Evolutionary conservation across 139 green algal genomes (phyloP).

Genomic region (Mesotaenium endlicherianum): DNA sequence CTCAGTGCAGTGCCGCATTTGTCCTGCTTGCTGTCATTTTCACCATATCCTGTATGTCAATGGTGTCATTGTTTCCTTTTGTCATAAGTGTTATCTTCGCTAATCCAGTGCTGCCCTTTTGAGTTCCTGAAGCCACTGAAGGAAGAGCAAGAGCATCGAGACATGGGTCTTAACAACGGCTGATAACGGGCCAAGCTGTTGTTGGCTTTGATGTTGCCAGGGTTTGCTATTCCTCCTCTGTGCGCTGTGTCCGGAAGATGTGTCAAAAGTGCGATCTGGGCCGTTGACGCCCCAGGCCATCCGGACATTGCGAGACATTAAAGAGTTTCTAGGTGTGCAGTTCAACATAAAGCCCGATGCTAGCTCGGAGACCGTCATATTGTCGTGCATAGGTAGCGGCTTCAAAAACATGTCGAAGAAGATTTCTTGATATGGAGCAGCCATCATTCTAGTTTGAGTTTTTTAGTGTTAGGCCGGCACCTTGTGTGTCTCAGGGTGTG

Average conservation of each 20-base stretch:
- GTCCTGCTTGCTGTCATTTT: too few relatives aligned
- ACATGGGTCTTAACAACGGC: too few relatives aligned
- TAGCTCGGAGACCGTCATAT: constrained; percentile 83
- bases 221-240: constrained; percentile 79
- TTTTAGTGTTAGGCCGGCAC: too few relatives aligned
- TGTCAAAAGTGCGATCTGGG: constrained; percentile 80
- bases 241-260: constrained; percentile 81
- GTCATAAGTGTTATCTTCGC: too few relatives aligned
- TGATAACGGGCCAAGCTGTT: background rate
- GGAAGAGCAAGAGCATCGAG: too few relatives aligned
- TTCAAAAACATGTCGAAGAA: constrained; percentile 77
- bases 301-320: constrained; percentile 77
- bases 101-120: too few relatives aligned
- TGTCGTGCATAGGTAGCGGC: constrained; percentile 84
- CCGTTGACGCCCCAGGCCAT: constrained; percentile 85
- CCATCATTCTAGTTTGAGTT: too few relatives aligned
- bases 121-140: too few relatives aligned
- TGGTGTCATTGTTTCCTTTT: too few relatives aligned
- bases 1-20: too few relatives aligned
- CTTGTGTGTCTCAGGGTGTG: too few relatives aligned
- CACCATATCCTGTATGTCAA: too few relatives aligned
- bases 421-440: constrained; percentile 14
- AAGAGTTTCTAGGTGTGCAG: constrained; percentile 85
- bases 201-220: constrained; percentile 38
- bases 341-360: constrained; percentile 85